Evolutionary conservation across 2,329 filamentous ascomycete species (phyloP).

Genomic region (Aureobasidium sp.): DNA sequence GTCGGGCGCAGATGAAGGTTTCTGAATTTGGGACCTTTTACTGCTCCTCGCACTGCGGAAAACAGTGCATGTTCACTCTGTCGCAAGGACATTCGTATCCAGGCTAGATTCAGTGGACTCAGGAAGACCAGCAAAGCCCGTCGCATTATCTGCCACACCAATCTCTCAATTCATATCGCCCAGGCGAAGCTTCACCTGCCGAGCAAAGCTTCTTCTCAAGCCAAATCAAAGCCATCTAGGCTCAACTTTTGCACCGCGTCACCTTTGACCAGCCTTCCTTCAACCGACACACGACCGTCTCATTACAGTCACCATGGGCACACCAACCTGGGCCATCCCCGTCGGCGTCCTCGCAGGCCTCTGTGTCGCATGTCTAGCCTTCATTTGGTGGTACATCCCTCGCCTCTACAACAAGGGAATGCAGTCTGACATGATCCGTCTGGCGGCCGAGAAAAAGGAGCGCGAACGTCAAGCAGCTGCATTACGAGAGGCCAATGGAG

Average conservation of each 20-base stretch:
- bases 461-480: not conserved
- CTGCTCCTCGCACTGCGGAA: not conserved
- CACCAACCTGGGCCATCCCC: conserved; percentile 22
- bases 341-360: conserved; percentile 24
- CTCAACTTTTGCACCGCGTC: not conserved
- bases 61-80: not conserved
- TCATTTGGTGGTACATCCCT: conserved; percentile 27
- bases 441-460: conserved; percentile 16
- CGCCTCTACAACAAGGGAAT: conserved; percentile 22
- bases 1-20: not conserved
- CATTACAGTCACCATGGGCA: conserved; percentile 16
- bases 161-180: not conserved
- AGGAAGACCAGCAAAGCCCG: not conserved
- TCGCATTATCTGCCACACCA: not conserved
- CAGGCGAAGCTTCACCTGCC: not conserved
- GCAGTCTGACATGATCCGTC: conserved; percentile 18
- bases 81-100: not conserved
- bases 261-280: not conserved
- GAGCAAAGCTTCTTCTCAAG: not conserved
- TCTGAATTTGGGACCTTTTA: not conserved
- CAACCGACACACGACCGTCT: not conserved
- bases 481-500: not conserved
- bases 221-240: not conserved
- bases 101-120: not conserved
- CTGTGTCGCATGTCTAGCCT: conserved; percentile 20